A percentile compares a stretch with the other conserved stretches of the same genome.
Evolutionary conservation across 169 alveolate species (phyloP).

Genomic region (Ichthyophthirius multifiliis): DNA sequence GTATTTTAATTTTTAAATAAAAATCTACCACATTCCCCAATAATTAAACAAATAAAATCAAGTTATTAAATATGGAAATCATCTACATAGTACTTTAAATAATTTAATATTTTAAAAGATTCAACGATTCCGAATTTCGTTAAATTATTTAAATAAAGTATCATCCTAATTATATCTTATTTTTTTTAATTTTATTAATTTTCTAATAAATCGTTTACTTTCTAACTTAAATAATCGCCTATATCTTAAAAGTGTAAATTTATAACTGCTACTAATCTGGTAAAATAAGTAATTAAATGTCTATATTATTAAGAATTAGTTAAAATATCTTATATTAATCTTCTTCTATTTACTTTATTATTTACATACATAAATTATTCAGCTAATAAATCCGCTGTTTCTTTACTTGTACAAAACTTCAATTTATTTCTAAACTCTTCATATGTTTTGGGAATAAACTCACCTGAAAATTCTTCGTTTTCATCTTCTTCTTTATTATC

Average conservation of each 20-base stretch:
- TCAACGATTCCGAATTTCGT: constrained; percentile 30
- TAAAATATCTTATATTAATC: constrained; percentile 13
- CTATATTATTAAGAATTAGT: constrained; percentile 13
- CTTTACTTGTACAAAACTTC: constrained; percentile 22
- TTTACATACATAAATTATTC: constrained; percentile 10
- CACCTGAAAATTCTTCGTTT: not conserved
- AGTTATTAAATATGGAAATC: constrained; percentile 25
- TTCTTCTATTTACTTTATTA: constrained; percentile 22
- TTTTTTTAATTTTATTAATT: not conserved
- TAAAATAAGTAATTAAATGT: constrained; percentile 9
- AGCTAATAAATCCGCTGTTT: constrained; percentile 27
- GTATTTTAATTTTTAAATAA: constrained; percentile 15
- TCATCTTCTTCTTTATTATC: not conserved
- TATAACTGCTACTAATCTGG: constrained; percentile 26
- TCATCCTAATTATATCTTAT: constrained; percentile 8
- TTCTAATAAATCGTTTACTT: not conserved
- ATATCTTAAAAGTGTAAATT: constrained; percentile 22
- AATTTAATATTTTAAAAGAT: constrained; percentile 15
- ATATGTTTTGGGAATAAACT: not conserved
- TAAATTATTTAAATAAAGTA: constrained; percentile 25
- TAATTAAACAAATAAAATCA: constrained; percentile 16
- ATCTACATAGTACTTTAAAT: constrained; percentile 6
- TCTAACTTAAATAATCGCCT: constrained; percentile 17
- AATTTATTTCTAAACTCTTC: not conserved
- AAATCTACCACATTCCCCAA: constrained; percentile 27